Evolutionary conservation across 306 rosid species (phyloP), one percentile per base, ranked within the genome.

Genomic region (Cucumis melo): DNA sequence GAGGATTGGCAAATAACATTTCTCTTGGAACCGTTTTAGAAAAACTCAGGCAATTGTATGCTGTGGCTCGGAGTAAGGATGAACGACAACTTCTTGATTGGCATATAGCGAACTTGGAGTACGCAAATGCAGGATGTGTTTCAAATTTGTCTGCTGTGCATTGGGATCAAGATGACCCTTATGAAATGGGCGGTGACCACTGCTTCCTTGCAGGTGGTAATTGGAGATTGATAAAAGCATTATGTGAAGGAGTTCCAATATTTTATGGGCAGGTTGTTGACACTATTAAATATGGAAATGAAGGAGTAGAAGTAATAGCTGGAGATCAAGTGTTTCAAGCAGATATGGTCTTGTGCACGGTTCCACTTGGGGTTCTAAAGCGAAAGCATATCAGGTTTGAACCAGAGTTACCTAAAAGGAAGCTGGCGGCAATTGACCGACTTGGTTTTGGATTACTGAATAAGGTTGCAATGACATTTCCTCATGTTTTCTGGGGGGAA

Each of bases 91-190:
- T 94, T 82, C 83, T 91, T 77, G 96, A 94, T 80, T 94, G 99
- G 99, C 97, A 94, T 88, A 85, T 87, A 51, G 99, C 97, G 7
- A 94, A 91, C 87, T 84, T 94, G 76, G 99, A 94, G 81, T 94
- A 87, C 48, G 95, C 99, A 74, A 94, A 94, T 85, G 99, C 99
- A 17, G 99, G 99, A 78, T 92, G 99, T 84, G 93, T 94, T 79
- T 89, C 97, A 6, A 84, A 94, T 70, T 90, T 94, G 75, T 94
- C 99, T 13, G 96, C 99, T 34, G 89, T 90, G 39, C 82, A 92
- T 73, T 94, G 97, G 99, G 97, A 92, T 83, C 97, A 94, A 81
- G 97, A 94, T 51, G 99, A 94, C 87, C 99, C 99, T 57, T 94
- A 78, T 51, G 99, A 94, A 83, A 94, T 94, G 97, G 91, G 93